Conservation (phyloP, 768 basidiomycete species). For the Auriculariales sp. region DNA sequence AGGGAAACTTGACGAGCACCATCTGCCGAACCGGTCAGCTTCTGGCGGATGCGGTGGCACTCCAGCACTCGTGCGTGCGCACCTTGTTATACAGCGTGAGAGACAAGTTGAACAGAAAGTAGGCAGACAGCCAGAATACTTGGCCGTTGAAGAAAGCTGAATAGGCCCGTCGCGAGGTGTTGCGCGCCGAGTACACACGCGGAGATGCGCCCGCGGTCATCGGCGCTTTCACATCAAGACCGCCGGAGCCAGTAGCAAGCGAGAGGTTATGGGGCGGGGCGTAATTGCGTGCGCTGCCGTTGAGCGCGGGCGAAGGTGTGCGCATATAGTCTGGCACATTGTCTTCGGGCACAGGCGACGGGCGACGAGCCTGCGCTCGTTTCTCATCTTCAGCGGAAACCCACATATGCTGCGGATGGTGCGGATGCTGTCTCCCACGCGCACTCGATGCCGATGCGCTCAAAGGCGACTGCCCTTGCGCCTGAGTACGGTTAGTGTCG, state of each 20-base stretch:
- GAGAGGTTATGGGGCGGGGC: too few relatives aligned
- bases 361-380: too few relatives aligned
- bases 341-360: background rate
- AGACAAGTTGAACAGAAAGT: slow-evolving; percentile 82
- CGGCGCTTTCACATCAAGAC: too few relatives aligned
- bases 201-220: too few relatives aligned
- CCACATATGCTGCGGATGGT: background rate
- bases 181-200: background rate
- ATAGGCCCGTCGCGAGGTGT: too few relatives aligned
- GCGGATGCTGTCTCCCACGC: background rate
- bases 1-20: slow-evolving; percentile 84
- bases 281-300: background rate
- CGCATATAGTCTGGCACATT: background rate
- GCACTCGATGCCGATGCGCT: too few relatives aligned
- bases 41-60: background rate
- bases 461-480: background rate
- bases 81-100: slow-evolving; percentile 92
- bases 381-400: background rate
- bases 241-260: too few relatives aligned
- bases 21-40: slow-evolving; percentile 10
- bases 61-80: background rate
- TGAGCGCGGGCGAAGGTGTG: background rate
- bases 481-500: background rate
- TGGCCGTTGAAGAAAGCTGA: slow-evolving; percentile 12
- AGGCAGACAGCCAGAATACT: slow-evolving; percentile 55